Evolutionary conservation across 306 rosid species (phyloP).

Genomic region (Lupinus albus): DNA sequence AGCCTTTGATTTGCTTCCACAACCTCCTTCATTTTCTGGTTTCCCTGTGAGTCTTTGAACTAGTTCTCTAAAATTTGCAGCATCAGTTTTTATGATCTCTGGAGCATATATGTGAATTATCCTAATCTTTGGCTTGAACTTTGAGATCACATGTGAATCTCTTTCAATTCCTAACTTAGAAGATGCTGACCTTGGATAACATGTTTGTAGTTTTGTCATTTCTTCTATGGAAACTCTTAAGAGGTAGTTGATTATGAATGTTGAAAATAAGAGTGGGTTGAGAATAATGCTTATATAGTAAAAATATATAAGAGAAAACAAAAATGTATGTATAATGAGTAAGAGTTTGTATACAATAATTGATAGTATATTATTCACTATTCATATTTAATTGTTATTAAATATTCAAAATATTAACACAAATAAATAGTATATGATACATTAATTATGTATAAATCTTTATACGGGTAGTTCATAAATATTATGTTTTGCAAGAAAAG

Average conservation of each 20-base stretch:
- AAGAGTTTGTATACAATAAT: no score
- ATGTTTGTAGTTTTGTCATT: slow-evolving; percentile 47
- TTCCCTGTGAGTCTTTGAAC: slow-evolving; percentile 64
- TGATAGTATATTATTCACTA: no score
- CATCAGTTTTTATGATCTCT: slow-evolving; percentile 56
- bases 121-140: slow-evolving; percentile 52
- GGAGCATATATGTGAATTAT: slow-evolving; percentile 59
- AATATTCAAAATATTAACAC: no score
- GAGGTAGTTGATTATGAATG: slow-evolving; percentile 34
- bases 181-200: slow-evolving; percentile 39
- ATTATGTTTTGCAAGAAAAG: slow-evolving; percentile 29
- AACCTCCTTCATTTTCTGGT: slow-evolving; percentile 36
- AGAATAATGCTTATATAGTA: neutral
- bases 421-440: no score
- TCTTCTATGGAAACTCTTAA: slow-evolving; percentile 25
- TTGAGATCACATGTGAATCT: slow-evolving; percentile 48
- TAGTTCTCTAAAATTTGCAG: slow-evolving; percentile 56
- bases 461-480: no score
- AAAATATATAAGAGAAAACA: no score
- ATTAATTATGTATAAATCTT: no score
- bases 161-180: slow-evolving; percentile 43
- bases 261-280: slow-evolving; percentile 13
- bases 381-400: no score
- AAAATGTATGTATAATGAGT: no score
- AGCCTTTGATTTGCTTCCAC: slow-evolving; percentile 14